phyloP scores from a whole-genome alignment of 768 basidiomycete species.

The Tephrocybe sp. region DNA sequence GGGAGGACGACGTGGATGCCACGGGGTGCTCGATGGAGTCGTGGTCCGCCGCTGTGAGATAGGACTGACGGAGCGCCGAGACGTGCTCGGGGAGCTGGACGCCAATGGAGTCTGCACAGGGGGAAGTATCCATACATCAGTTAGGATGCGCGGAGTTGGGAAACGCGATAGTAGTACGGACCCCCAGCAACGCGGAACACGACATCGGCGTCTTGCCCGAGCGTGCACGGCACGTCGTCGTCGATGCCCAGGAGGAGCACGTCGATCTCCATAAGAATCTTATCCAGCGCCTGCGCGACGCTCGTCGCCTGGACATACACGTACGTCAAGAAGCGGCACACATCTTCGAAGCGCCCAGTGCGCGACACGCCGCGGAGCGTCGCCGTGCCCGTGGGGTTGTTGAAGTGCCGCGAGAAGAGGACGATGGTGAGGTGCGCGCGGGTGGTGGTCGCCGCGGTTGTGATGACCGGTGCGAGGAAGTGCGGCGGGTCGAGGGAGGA shows the following conservation, averaged over 20 bases:
- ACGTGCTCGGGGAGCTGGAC: slow-evolving; percentile 44
- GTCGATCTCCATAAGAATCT: slow-evolving; percentile 74
- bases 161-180: slow-evolving; percentile 23
- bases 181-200: slow-evolving; percentile 51
- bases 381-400: no score
- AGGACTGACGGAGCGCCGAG: slow-evolving; percentile 35
- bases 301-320: slow-evolving; percentile 86
- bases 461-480: slow-evolving; percentile 56
- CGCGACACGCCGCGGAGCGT: slow-evolving; percentile 30
- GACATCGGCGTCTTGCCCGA: slow-evolving; percentile 44
- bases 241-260: slow-evolving; percentile 68
- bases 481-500: slow-evolving; percentile 49
- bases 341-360: slow-evolving; percentile 56
- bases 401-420: slow-evolving; percentile 65
- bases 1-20: not conserved
- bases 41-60: slow-evolving; percentile 30
- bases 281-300: slow-evolving; percentile 64
- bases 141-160: slow-evolving; percentile 2
- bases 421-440: slow-evolving; percentile 56
- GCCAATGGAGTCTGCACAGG: slow-evolving; percentile 35
- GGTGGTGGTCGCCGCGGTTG: slow-evolving; percentile 47
- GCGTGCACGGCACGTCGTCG: slow-evolving; percentile 39
- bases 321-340: slow-evolving; percentile 78
- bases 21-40: slow-evolving; percentile 7
- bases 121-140: not conserved